Base-by-base conservation (phyloP, 139 green algal genomes). In the Marvania coccoides region DNA sequence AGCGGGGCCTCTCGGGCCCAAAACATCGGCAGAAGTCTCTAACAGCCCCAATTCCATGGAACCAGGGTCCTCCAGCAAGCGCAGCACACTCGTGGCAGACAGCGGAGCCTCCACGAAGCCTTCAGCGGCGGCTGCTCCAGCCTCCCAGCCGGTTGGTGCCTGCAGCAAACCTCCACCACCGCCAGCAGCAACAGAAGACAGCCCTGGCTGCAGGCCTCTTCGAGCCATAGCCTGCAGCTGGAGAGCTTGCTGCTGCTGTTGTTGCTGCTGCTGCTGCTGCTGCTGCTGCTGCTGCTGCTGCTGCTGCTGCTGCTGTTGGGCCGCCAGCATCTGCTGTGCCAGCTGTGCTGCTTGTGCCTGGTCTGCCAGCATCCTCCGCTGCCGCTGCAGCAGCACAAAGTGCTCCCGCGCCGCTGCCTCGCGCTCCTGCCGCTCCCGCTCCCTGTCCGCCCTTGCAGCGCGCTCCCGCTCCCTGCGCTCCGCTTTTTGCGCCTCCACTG, bases 351-450 rank as follows among this genome's bases (percentile, higher is more conserved):
- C 19, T n/a, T 47, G 13, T 51, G 9, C 10, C 51, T 59, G 42
- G 36, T 31, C n/a, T 4, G 47, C 67, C 36, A 67, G 39, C 55
- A 67, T 39, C 57, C 51, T 39, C 29, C 67, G 59, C 48, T 68
- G 67, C 37, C 59, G 60, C 60, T 74, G 67, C 57, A 74, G 48
- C 29, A 66, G 55, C 19, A 46, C 42, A 61, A 74, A 74, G 48
- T 74, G 67, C 60, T 74, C 67, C 23, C 48, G 58, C 12, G 67
- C 67, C n/a, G 59, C 47, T 38, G 54, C 54, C 34, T 74, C 67
- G 0, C 67, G 47, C 30, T 59, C 67, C 60, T 68, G 55, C 6
- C 10, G 37, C 15, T 4, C 31, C 19, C 19, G 42, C 42, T 51
- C 42, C 42, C 42, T 19, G 19, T 51, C 42, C 19, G 42, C 42